phyloP scores from a whole-genome alignment of 2,329 filamentous ascomycete species.

The Botrytis hyacinthi region DNA sequence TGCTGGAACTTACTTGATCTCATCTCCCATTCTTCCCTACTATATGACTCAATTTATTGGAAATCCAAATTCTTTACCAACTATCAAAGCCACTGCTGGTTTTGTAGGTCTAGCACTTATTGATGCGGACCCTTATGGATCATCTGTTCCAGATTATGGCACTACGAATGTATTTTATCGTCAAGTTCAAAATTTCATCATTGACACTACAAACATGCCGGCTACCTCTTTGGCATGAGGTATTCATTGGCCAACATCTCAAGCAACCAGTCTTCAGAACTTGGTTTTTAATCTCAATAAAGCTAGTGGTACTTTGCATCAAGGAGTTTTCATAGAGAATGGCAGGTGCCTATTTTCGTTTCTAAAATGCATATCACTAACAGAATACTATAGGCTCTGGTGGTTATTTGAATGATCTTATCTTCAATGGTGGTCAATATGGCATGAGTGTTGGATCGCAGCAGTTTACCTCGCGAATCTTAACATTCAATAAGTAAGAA shows the following conservation, averaged over 20 bases:
- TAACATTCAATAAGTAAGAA: constrained; percentile 44
- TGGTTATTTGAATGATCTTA: constrained; percentile 58
- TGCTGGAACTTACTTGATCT: constrained; percentile 33
- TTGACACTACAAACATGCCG: constrained; percentile 51
- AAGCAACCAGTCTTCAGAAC: constrained; percentile 60
- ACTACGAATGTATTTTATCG: constrained; percentile 70
- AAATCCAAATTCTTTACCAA: constrained; percentile 51
- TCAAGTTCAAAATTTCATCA: constrained; percentile 61
- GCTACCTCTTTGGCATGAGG: constrained; percentile 38
- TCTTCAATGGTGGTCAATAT: constrained; percentile 59
- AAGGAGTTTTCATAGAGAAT: constrained; percentile 51
- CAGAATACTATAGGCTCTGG: constrained; percentile 44
- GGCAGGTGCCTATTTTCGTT: constrained; percentile 41
- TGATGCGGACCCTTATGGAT: constrained; percentile 77
- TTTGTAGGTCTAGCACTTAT: constrained; percentile 86
- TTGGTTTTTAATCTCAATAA: constrained; percentile 56
- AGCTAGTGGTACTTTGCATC: constrained; percentile 47
- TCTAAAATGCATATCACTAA: constrained; percentile 49
- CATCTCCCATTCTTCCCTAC: constrained; percentile 28
- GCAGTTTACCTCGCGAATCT: constrained; percentile 60
- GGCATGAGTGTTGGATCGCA: constrained; percentile 63
- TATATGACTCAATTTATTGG: constrained; percentile 35
- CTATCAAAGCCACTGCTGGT: constrained; percentile 65
- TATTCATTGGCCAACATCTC: constrained; percentile 54
- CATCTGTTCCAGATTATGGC: constrained; percentile 69